Conservation (phyloP, 1,139 yeast genomes). For the Suhomyces atakaporum region DNA sequence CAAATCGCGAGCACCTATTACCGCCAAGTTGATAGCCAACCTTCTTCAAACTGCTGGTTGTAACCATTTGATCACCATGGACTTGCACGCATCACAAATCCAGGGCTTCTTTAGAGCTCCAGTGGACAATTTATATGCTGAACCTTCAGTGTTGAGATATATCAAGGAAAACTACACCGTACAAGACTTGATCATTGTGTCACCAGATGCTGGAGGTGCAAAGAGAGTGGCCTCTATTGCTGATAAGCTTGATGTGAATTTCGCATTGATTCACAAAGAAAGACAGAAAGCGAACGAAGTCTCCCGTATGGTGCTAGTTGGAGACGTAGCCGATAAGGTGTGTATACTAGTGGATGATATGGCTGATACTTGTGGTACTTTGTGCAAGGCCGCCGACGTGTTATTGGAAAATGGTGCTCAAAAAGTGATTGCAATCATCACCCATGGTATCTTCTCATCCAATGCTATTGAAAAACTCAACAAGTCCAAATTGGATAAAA, state of each 20-base stretch:
- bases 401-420: constrained; percentile 63
- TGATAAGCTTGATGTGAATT: constrained; percentile 71
- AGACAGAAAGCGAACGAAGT: constrained; percentile 80
- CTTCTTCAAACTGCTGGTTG: constrained; percentile 79
- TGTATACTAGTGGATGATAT: constrained; percentile 78
- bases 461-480: constrained; percentile 65
- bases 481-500: constrained; percentile 55
- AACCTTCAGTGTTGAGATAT: constrained; percentile 71
- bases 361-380: constrained; percentile 85
- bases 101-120: constrained; percentile 84
- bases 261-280: constrained; percentile 81
- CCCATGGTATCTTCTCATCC: constrained; percentile 79
- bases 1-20: constrained; percentile 78
- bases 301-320: constrained; percentile 73
- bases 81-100: constrained; percentile 80
- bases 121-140: constrained; percentile 80
- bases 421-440: constrained; percentile 73
- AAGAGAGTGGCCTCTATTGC: constrained; percentile 81
- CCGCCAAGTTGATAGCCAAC: constrained; percentile 78
- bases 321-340: constrained; percentile 70
- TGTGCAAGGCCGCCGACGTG: constrained; percentile 75
- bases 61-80: constrained; percentile 81
- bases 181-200: constrained; percentile 61
- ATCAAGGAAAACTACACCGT: constrained; percentile 54
- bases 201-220: constrained; percentile 89